Conservation (phyloP, 192 early-diverging fungal genomes). For the Podila horticola region DNA sequence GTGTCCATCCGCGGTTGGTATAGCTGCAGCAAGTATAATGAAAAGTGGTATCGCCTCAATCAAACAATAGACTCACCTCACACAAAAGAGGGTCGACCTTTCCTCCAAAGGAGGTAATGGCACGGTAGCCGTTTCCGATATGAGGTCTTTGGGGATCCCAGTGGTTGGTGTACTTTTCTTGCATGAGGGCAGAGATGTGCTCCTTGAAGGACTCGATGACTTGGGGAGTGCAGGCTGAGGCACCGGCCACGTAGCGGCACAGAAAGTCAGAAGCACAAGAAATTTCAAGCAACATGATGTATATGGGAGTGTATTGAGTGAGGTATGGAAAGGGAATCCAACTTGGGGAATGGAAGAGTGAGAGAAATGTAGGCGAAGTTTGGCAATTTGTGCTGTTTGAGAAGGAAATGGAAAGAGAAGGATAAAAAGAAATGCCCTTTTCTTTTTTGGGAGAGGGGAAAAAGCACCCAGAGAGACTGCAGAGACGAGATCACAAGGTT, state of each 20-base stretch:
- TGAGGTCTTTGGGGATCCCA: conserved; percentile 75
- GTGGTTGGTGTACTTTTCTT: conserved; percentile 70
- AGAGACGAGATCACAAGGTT: too few species aligned
- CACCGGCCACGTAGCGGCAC: conserved; percentile 34
- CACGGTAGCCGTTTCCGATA: conserved; percentile 80
- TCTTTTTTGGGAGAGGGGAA: too few species aligned
- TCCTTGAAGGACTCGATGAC: conserved; percentile 57
- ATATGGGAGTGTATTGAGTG: conserved; percentile 1
- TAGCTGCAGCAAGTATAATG: neutral
- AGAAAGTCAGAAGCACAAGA: conserved; percentile 44
- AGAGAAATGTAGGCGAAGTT: too few species aligned
- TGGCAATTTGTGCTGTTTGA: too few species aligned
- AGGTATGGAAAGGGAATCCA: neutral
- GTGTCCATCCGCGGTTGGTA: neutral
- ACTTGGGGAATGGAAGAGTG: too few species aligned
- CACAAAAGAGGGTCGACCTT: conserved; percentile 70
- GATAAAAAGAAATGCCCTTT: too few species aligned
- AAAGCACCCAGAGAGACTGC: too few species aligned
- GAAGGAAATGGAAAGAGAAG: too few species aligned
- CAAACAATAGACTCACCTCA: conserved; percentile 48
- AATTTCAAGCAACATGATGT: conserved; percentile 47
- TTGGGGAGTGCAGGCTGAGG: conserved; percentile 42
- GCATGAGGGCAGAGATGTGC: conserved; percentile 61
- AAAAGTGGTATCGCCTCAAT: neutral
- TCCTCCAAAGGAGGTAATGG: conserved; percentile 77